Evolutionary conservation across 108 stramenopile species (phyloP).

Genomic region (Nitzschia inconspicua): DNA sequence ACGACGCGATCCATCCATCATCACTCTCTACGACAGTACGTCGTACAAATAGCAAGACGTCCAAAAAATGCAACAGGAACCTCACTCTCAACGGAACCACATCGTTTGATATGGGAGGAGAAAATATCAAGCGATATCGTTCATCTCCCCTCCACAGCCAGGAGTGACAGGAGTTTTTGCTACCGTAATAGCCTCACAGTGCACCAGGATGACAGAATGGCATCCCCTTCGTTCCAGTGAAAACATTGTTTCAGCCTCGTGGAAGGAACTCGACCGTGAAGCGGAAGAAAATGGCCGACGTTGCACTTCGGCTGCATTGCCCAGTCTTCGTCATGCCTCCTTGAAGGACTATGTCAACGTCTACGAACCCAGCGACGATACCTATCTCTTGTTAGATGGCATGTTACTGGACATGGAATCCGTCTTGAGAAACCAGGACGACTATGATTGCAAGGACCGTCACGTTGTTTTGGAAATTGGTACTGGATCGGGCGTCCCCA

Average conservation of each 20-base stretch:
- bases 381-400: slow-evolving; percentile 83
- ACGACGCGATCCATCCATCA: too few relatives aligned
- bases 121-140: too few relatives aligned
- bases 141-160: too few relatives aligned
- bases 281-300: slow-evolving; percentile 55
- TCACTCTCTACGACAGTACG: too few relatives aligned
- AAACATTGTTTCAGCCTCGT: not conserved
- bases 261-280: slow-evolving; percentile 44
- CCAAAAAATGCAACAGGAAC: too few relatives aligned
- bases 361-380: slow-evolving; percentile 91
- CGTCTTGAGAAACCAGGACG: not conserved
- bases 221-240: slow-evolving; percentile 32
- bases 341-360: slow-evolving; percentile 71
- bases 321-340: slow-evolving; percentile 60
- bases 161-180: too few relatives aligned
- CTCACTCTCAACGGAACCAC: too few relatives aligned
- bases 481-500: slow-evolving; percentile 76
- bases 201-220: slow-evolving; percentile 48
- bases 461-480: slow-evolving; percentile 71
- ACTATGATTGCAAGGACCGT: not conserved
- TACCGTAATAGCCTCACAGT: too few relatives aligned
- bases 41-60: too few relatives aligned
- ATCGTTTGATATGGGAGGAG: too few relatives aligned
- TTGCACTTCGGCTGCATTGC: slow-evolving; percentile 55
- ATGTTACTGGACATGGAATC: slow-evolving; percentile 52